Evolutionary conservation across 306 rosid genomes (phyloP), one percentile per base, ranked within the genome.

Genomic region (Begonia peltatifolia): DNA sequence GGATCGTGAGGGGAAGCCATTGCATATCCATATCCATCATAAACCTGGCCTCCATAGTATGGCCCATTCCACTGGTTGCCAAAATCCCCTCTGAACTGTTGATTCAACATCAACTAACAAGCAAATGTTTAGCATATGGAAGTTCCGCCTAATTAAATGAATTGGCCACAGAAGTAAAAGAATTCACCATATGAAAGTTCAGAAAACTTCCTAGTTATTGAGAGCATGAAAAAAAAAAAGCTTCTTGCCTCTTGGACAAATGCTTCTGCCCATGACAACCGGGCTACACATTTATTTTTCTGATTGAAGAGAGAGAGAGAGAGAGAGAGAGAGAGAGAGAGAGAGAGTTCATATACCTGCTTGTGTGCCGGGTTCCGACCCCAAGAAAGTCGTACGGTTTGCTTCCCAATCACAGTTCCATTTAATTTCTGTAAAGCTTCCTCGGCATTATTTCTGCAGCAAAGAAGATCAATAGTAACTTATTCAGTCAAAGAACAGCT

Each of bases 281-380:
- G 23, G 23, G 23, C 23, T 20, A 20, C 23, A 17, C 38, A 30
- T 5, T 30, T 30, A 30, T 5, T 30, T 30, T 30, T 30, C 38
- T 30, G 9, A 30, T 1, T 30, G 6, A 9, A 30, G 6, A 30
- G 3, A 4, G 38, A 30, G 38, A 20, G 1, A 20, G 13, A 14
- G 14, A 42, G 52, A 25, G 53, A 42, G 53, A 17, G 18, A 17
- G 38, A 30, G 3, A 30, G 2, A 4, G 38, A 30, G 38, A 43
- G 55, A 46, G 56, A 64, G 74, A 56, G 15, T 61, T 25, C 38
- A 30, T 30, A 30, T 30, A 59, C 99, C 94, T 92, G 99, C 76
- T 92, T 92, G 61, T 90, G 80, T 71, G 94, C 95, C 18, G 99
- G 99, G 73, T 92, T 92, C 71, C 96, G 99, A 38, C 99, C 99